Percentiles rank a stretch among this genome's conserved stretches.
Evolutionary conservation across 2,329 filamentous ascomycete genomes (phyloP).

Genomic region (Colletotrichum gloeosporioides): DNA sequence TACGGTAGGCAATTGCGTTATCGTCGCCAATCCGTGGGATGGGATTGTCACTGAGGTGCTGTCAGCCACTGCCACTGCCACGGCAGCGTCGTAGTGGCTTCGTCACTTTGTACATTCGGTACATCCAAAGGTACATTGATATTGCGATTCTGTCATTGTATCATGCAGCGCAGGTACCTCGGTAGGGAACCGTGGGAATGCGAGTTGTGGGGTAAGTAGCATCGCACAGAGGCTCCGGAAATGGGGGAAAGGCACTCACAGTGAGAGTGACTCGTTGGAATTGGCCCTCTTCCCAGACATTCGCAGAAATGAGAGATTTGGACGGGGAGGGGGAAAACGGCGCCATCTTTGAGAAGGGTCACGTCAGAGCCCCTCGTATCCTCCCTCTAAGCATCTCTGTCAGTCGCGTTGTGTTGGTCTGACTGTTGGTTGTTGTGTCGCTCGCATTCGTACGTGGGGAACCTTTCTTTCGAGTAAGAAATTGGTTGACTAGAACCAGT

Average conservation of each 20-base stretch:
- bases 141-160: neutral
- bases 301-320: neutral
- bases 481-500: neutral
- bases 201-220: slow-evolving; percentile 14
- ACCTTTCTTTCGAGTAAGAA: neutral
- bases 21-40: neutral
- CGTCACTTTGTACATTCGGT: neutral
- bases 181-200: slow-evolving; percentile 1
- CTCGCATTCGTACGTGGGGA: neutral
- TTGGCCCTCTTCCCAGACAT: neutral
- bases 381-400: neutral
- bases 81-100: neutral
- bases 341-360: neutral
- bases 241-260: neutral
- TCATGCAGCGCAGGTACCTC: neutral
- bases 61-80: neutral
- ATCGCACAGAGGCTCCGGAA: slow-evolving; percentile 7
- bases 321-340: neutral
- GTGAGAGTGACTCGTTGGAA: neutral
- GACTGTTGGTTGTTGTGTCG: neutral
- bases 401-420: neutral
- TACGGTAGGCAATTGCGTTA: neutral
- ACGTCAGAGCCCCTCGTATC: neutral
- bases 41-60: neutral
- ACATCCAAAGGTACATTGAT: neutral